Evolutionary conservation across 305 asterid genomes (phyloP).

Genomic region (Fraxinus angustifolia): DNA sequence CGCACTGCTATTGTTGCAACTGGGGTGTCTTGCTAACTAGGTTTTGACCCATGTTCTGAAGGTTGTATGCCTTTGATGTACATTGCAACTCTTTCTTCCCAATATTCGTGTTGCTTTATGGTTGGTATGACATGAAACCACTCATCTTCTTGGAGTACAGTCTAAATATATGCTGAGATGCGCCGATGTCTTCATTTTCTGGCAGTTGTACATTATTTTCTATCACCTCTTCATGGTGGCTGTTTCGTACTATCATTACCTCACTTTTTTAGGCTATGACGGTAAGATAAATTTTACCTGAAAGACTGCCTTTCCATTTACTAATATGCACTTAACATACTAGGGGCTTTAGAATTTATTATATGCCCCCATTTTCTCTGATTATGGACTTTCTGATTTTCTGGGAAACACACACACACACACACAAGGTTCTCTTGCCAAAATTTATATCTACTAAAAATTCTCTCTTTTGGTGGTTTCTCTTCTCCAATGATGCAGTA

Average conservation of each 20-base stretch:
- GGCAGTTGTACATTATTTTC: conserved; percentile 83
- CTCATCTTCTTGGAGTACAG: neutral
- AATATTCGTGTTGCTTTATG: conserved; percentile 74
- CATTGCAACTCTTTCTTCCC: conserved; percentile 99
- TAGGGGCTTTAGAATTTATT: neutral
- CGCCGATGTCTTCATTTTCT: conserved; percentile 22
- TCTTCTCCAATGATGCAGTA: conserved; percentile 27
- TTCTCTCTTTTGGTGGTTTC: neutral
- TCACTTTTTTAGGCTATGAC: conserved; percentile 87
- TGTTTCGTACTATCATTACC: conserved; percentile 88
- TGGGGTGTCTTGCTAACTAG: conserved; percentile 25
- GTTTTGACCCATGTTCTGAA: conserved; percentile 38
- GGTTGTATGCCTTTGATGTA: conserved; percentile 97
- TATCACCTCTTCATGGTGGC: conserved; percentile 96
- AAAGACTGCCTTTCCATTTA: conserved; percentile 5
- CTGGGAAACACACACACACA: neutral
- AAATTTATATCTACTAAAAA: neutral
- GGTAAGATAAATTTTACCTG: conserved; percentile 50
- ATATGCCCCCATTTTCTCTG: neutral
- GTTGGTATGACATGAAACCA: conserved; percentile 36
- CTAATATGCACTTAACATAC: neutral
- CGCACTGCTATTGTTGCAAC: conserved; percentile 1
- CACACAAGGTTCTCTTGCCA: neutral
- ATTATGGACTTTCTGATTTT: conserved; percentile 2
- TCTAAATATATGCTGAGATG: conserved; percentile 12